These are phyloP conservation scores for Calonectria ilicicola DNA, from an alignment of 2,329 filamentous ascomycete genomes.

Conservation along the genomic window DNA sequence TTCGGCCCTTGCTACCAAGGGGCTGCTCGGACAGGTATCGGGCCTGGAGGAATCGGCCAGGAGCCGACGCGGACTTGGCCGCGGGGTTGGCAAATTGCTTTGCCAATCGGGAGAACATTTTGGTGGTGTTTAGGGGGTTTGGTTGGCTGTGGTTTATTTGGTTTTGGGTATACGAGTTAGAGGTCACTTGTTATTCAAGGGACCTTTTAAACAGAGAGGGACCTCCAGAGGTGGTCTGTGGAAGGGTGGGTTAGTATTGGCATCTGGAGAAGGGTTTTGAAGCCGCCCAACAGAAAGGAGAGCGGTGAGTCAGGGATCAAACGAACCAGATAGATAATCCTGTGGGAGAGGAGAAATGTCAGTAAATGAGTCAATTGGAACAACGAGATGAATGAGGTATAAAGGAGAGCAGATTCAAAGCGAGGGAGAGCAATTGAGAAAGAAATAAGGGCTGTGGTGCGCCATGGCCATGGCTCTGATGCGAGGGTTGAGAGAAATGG, in stretches of 20 bases:
- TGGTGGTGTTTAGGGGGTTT: conserved; percentile 32
- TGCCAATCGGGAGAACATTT: conserved; percentile 72
- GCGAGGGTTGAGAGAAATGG: conserved; percentile 28
- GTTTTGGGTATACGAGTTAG: conserved; percentile 5
- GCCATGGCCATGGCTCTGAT: not conserved
- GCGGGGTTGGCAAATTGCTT: conserved; percentile 65
- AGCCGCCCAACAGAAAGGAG: conserved; percentile 24
- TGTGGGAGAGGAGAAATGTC: conserved; percentile 55
- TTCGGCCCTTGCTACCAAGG: conserved; percentile 75
- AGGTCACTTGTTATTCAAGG: conserved; percentile 29
- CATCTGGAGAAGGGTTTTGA: conserved; percentile 11
- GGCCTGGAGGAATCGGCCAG: conserved; percentile 54
- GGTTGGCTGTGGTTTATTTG: not conserved
- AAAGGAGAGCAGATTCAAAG: not conserved
- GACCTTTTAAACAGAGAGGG: conserved; percentile 46
- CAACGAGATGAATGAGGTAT: conserved; percentile 16
- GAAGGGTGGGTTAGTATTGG: conserved; percentile 29
- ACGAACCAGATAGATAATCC: conserved; percentile 83
- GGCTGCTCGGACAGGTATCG: conserved; percentile 51
- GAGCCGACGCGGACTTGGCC: conserved; percentile 56
- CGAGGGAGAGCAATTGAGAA: conserved; percentile 12
- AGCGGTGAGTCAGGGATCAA: conserved; percentile 56
- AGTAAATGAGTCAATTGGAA: conserved; percentile 50
- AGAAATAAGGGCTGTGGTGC: not conserved
- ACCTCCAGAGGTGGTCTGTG: conserved; percentile 58